phyloP scores from a whole-genome alignment of 2,329 filamentous ascomycete genomes.

The Trichoderma arundinaceum region DNA sequence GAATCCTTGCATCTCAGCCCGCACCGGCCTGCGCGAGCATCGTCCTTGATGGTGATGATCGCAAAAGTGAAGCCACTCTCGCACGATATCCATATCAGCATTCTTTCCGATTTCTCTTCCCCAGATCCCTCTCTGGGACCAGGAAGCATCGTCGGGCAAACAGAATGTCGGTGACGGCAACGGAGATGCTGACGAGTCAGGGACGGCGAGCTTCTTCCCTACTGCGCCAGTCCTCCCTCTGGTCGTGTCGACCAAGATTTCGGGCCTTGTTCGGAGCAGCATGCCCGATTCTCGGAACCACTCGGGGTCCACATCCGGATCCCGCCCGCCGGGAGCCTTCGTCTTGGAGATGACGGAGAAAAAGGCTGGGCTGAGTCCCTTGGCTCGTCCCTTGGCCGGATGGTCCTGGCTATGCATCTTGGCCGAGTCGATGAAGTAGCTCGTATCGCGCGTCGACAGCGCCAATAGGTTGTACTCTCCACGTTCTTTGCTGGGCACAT shows the following conservation, averaged over 20 bases:
- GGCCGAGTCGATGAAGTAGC: conserved; percentile 43
- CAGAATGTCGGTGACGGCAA: conserved; percentile 3
- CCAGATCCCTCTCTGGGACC: conserved; percentile 45
- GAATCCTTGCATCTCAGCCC: conserved; percentile 41
- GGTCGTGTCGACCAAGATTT: conserved; percentile 36
- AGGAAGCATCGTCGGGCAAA: conserved; percentile 31
- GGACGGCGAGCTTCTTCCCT: conserved; percentile 35
- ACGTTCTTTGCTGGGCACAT: conserved; percentile 41
- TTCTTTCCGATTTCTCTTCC: conserved; percentile 42
- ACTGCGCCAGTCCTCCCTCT: conserved; percentile 34
- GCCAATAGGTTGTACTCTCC: conserved; percentile 44
- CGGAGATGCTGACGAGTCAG: conserved; percentile 33
- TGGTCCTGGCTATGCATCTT: conserved; percentile 44
- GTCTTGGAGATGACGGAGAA: conserved; percentile 45
- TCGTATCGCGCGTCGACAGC: conserved; percentile 45
- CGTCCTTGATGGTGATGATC: conserved; percentile 44
- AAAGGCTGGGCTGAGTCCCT: conserved; percentile 42
- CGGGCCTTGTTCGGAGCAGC: conserved; percentile 43
- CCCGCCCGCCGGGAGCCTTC: conserved; percentile 39
- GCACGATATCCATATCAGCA: conserved; percentile 42
- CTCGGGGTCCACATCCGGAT: conserved; percentile 42
- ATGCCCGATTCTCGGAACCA: conserved; percentile 46
- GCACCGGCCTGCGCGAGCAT: conserved; percentile 40
- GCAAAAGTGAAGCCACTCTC: conserved; percentile 46
- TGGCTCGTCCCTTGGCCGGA: conserved; percentile 39